These are phyloP conservation scores for Umbelopsis vinacea DNA, from an alignment of 192 early-diverging fungal species.

Conservation along the genomic window DNA sequence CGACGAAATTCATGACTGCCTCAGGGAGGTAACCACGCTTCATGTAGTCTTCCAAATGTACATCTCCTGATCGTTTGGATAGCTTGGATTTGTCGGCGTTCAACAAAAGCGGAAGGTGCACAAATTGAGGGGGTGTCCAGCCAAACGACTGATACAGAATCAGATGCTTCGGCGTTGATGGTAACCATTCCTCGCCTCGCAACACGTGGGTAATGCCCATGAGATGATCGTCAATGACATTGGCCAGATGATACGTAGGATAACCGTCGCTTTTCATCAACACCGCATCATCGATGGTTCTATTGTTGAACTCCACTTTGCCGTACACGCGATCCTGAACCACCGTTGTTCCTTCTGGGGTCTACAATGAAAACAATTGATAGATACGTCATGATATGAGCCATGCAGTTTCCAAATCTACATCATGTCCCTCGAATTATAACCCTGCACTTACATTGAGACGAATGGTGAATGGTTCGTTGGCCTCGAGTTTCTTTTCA, in stretches of 20 bases:
- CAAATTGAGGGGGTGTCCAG: constrained; percentile 80
- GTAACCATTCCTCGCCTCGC: constrained; percentile 94
- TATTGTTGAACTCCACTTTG: constrained; percentile 70
- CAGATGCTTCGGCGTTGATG: constrained; percentile 92
- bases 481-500: constrained; percentile 57
- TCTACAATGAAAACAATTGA: constrained; percentile 25
- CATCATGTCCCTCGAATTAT: neutral
- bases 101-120: constrained; percentile 87
- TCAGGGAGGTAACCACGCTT: constrained; percentile 83
- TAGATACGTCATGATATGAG: neutral
- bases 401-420: no score
- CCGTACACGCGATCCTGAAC: constrained; percentile 82
- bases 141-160: constrained; percentile 82
- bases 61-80: constrained; percentile 87
- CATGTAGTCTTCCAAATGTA: constrained; percentile 72
- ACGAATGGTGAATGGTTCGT: constrained; percentile 72
- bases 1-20: constrained; percentile 87
- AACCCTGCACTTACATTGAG: constrained; percentile 55
- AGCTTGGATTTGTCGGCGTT: constrained; percentile 84
- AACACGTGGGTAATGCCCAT: constrained; percentile 95
- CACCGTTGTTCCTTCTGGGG: constrained; percentile 57
- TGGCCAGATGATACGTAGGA: constrained; percentile 95
- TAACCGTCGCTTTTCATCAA: constrained; percentile 91
- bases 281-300: constrained; percentile 84
- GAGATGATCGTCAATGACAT: constrained; percentile 90